phyloP scores from a whole-genome alignment of 805 yeast genomes.

The Candida sanyiensis region DNA sequence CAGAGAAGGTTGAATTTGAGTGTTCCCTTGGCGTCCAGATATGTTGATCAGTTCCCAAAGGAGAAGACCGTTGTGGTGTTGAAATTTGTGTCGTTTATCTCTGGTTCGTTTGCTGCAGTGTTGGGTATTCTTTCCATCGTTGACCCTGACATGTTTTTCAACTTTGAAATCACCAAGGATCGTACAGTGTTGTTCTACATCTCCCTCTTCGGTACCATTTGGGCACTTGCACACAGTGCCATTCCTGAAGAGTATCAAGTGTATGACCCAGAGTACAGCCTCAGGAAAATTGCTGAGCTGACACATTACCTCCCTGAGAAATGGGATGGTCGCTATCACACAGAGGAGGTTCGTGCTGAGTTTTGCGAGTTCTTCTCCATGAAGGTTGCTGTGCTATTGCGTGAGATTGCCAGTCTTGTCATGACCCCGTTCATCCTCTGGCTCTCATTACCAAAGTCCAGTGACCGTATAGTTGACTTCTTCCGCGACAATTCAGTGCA shows the following conservation, averaged over 20 bases:
- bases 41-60: slow-evolving; percentile 88
- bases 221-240: slow-evolving; percentile 76
- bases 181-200: slow-evolving; percentile 82
- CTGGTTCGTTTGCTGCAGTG: slow-evolving; percentile 88
- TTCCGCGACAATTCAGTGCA: slow-evolving; percentile 86
- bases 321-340: slow-evolving; percentile 84
- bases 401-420: slow-evolving; percentile 77
- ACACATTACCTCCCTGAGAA: slow-evolving; percentile 86
- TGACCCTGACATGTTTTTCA: slow-evolving; percentile 87
- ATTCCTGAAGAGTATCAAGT: slow-evolving; percentile 59
- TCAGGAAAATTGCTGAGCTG: slow-evolving; percentile 71
- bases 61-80: slow-evolving; percentile 53
- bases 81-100: slow-evolving; percentile 62
- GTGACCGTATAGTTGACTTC: slow-evolving; percentile 81
- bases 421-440: slow-evolving; percentile 88
- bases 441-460: slow-evolving; percentile 67
- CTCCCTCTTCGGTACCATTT: slow-evolving; percentile 79
- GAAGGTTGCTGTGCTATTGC: slow-evolving; percentile 59
- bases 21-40: slow-evolving; percentile 71
- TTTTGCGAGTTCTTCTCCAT: slow-evolving; percentile 76
- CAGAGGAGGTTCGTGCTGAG: slow-evolving; percentile 76
- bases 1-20: slow-evolving; percentile 73
- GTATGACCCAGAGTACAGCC: slow-evolving; percentile 91
- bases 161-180: slow-evolving; percentile 80
- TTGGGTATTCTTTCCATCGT: slow-evolving; percentile 69